Base-by-base conservation (phyloP, 805 yeast species). In the Zygotorulaspora sp. region DNA sequence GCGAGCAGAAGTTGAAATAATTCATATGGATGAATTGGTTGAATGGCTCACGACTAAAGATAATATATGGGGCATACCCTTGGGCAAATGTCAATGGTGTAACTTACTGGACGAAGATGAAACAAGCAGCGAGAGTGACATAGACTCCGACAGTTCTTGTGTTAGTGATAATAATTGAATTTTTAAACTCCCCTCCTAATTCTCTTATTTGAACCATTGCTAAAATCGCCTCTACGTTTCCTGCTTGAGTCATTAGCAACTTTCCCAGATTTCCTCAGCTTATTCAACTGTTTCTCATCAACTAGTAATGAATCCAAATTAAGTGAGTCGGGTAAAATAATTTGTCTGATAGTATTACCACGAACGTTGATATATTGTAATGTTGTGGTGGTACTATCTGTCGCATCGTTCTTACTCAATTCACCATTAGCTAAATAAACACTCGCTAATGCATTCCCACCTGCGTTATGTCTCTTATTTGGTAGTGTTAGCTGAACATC, bases 271-370 rank as follows among this genome's bases (percentile, higher is more conserved):
- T 51, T 52, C 28, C 60, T 51, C 32, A 61, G 35, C 27, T 43
- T 48, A 20, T 52, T 53, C 31, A 57, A 32, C 34, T 59, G 55
- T 19, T 41, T 40, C 16, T 57, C 55, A 41, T 77, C 83, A 12
- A 77, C 72, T 34, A 83, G 62, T 20, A 81, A 57, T 12, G 71
- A 62, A 41, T 83, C 90, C 33, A 90, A 62, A 40, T 90, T 86
- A 45, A 89, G 63, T 13, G 88, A 80, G 49, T 89, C 97, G 0
- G 97, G 97, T 20, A 89, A 70, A 19, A 86, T 67, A 29, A 84
- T 82, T 58, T 83, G 80, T 48, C 97, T 75, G 22, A 89, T 82
- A 38, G 85, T 90, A 62, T 80, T 89, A 2, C 97, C 97, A 53
- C 97, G 73, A 21, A 90, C 74, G 52, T 83, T 87, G 53, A 89